These are phyloP conservation scores for Lyophyllum shimeji DNA, from an alignment of 768 basidiomycete genomes.

Conservation along the genomic window DNA sequence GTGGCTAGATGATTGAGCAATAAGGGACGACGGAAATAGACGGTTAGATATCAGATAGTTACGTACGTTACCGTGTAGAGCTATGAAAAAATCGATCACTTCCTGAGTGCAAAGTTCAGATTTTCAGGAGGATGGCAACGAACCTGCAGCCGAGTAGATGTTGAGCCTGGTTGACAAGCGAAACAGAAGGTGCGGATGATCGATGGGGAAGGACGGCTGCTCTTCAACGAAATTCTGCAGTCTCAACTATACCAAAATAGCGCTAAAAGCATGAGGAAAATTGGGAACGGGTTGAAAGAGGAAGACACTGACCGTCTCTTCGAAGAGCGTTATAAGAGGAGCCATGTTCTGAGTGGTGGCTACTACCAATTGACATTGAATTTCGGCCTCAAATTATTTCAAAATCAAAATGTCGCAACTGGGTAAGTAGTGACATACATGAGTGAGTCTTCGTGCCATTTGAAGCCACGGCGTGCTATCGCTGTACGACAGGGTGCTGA, in stretches of 20 bases:
- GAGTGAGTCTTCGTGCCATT: constrained; percentile 42
- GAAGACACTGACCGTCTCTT: constrained; percentile 38
- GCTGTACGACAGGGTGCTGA: constrained; percentile 25
- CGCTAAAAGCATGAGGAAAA: constrained; percentile 7
- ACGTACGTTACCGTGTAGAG: constrained; percentile 31
- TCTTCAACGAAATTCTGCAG: constrained; percentile 39
- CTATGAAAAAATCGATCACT: constrained; percentile 7
- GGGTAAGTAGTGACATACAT: constrained; percentile 32
- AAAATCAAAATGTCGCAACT: constrained; percentile 1
- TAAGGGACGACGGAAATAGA: constrained; percentile 13
- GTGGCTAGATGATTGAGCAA: constrained; percentile 12
- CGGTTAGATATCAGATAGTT: constrained; percentile 16
- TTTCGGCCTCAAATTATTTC: constrained; percentile 39
- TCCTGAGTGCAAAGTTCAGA: constrained; percentile 1
- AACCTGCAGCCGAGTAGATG: constrained; percentile 25
- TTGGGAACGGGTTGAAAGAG: not conserved
- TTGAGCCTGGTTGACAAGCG: constrained; percentile 43
- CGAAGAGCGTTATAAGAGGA: constrained; percentile 45
- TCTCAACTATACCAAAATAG: constrained; percentile 31
- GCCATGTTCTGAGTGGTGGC: constrained; percentile 45
- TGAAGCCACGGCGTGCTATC: constrained; percentile 38
- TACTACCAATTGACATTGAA: constrained; percentile 60
- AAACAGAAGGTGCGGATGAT: constrained; percentile 32
- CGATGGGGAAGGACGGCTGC: constrained; percentile 41
- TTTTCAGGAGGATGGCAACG: constrained; percentile 14